phyloP scores from a whole-genome alignment of 2,329 filamentous ascomycete genomes.

The Cladophialophora psammophila region DNA sequence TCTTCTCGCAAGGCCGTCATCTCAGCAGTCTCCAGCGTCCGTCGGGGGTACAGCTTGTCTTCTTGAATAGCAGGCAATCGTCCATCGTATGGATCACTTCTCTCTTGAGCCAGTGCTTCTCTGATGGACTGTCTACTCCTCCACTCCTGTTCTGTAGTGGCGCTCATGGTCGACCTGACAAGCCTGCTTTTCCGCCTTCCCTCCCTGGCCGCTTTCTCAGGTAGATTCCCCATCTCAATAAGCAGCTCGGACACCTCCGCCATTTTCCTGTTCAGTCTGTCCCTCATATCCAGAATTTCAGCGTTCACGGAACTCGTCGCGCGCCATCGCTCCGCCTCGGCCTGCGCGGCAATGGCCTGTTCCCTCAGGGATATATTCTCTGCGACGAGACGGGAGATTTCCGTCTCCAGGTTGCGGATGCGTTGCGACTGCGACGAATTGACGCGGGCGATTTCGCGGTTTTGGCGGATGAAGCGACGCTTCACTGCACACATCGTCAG shows the following conservation, averaged over 20 bases:
- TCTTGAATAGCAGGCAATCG: conserved; percentile 66
- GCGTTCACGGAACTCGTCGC: conserved; percentile 54
- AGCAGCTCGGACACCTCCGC: conserved; percentile 63
- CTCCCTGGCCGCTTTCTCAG: conserved; percentile 31
- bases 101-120: conserved; percentile 45
- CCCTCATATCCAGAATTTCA: conserved; percentile 61
- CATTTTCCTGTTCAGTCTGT: conserved; percentile 63
- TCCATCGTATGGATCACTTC: conserved; percentile 42
- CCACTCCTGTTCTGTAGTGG: conserved; percentile 44
- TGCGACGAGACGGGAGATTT: conserved; percentile 65
- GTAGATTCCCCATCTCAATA: conserved; percentile 58
- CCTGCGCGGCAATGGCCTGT: conserved; percentile 64
- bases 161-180: conserved; percentile 22
- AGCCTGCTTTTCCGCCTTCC: conserved; percentile 34
- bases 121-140: conserved; percentile 34
- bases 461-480: conserved; percentile 69
- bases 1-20: conserved; percentile 44
- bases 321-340: conserved; percentile 59
- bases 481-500: conserved; percentile 58
- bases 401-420: conserved; percentile 69
- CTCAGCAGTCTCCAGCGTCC: conserved; percentile 59
- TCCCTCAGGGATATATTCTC: conserved; percentile 68
- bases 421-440: conserved; percentile 71
- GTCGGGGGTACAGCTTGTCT: conserved; percentile 64
- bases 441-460: conserved; percentile 69